phyloP scores from a whole-genome alignment of 108 stramenopile genomes.

The Skeletonema menzelii region DNA sequence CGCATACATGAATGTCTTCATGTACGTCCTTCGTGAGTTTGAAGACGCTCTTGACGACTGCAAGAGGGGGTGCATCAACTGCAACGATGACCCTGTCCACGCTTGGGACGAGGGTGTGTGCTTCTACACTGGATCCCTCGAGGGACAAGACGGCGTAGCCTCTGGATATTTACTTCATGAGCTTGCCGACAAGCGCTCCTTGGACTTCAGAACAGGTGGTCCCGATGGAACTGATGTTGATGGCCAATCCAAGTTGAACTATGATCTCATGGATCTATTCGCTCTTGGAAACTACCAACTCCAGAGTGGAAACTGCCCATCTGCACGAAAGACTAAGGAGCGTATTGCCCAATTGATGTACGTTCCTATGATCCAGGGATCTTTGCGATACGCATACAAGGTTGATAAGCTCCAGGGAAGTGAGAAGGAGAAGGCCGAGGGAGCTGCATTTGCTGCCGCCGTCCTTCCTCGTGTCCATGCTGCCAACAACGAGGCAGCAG shows the following conservation, averaged over 20 bases:
- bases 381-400: conserved; percentile 70
- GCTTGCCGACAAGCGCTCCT: conserved; percentile 66
- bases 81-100: conserved; percentile 70
- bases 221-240: conserved; percentile 32
- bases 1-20: conserved; percentile 61
- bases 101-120: conserved; percentile 72
- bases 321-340: conserved; percentile 48
- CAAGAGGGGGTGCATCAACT: conserved; percentile 43
- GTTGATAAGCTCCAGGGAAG: conserved; percentile 35
- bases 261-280: conserved; percentile 58
- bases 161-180: conserved; percentile 57
- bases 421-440: conserved; percentile 69
- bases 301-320: conserved; percentile 48
- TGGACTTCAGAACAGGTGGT: conserved; percentile 67
- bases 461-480: conserved; percentile 66
- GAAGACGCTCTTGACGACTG: conserved; percentile 82
- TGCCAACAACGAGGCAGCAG: conserved; percentile 53
- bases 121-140: conserved; percentile 59
- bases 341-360: conserved; percentile 60
- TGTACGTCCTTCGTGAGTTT: conserved; percentile 75
- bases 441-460: conserved; percentile 74
- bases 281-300: conserved; percentile 51
- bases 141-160: conserved; percentile 53
- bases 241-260: conserved; percentile 58
- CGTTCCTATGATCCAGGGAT: conserved; percentile 77